phyloP scores from a whole-genome alignment of 805 yeast genomes.

The Sugiyamaella mastotermitis region DNA sequence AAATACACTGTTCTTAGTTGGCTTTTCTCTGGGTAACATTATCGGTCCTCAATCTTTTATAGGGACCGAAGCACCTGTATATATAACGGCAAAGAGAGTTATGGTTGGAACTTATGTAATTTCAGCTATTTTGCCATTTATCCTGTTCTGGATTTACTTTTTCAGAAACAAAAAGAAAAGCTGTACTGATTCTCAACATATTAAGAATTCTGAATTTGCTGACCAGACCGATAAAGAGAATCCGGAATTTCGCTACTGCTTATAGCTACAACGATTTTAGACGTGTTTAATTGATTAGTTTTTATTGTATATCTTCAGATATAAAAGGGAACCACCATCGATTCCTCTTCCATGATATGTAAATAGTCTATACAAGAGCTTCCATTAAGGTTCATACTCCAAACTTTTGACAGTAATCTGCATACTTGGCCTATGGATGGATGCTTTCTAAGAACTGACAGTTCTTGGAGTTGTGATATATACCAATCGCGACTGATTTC shows the following conservation, averaged over 20 bases:
- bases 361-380: too few relatives aligned
- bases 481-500: too few relatives aligned
- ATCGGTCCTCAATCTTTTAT: conserved; percentile 71
- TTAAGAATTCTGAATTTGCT: conserved; percentile 15
- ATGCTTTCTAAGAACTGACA: too few relatives aligned
- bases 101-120: conserved; percentile 39
- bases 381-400: too few relatives aligned
- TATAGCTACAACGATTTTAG: too few relatives aligned
- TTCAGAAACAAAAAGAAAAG: conserved; percentile 33
- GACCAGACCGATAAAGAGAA: conserved; percentile 52
- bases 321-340: too few relatives aligned
- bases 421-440: too few relatives aligned
- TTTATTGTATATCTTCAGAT: too few relatives aligned
- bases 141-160: conserved; percentile 20
- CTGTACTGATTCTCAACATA: conserved; percentile 9
- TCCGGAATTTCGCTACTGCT: conserved; percentile 34
- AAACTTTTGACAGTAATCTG: too few relatives aligned
- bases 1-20: conserved; percentile 53
- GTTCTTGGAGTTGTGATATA: too few relatives aligned
- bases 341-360: too few relatives aligned
- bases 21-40: conserved; percentile 61
- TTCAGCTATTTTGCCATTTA: conserved; percentile 36
- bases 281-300: too few relatives aligned
- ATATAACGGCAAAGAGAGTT: conserved; percentile 49
- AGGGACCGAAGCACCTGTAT: conserved; percentile 51